Evolutionary conservation across 805 yeast species (phyloP).

Genomic region (Ogataea degrootiae): DNA sequence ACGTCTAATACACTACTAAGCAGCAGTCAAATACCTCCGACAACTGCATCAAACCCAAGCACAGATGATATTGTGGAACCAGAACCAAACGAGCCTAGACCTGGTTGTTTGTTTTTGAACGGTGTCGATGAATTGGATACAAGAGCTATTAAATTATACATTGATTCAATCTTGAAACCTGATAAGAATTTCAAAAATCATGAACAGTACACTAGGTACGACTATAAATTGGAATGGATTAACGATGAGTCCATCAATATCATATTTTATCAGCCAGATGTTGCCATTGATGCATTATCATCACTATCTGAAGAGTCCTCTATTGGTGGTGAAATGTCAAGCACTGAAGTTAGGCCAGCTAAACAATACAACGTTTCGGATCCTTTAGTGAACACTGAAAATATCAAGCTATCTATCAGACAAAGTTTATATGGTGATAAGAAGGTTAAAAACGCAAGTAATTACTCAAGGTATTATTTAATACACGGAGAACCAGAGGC

Average conservation of each 20-base stretch:
- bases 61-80: conserved; percentile 4
- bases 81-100: conserved; percentile 31
- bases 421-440: conserved; percentile 50
- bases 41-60: background rate
- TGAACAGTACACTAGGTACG: conserved; percentile 24
- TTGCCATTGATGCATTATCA: conserved; percentile 18
- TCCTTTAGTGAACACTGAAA: conserved; percentile 13
- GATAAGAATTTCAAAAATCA: conserved; percentile 24
- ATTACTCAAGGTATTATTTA: conserved; percentile 58
- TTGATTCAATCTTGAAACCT: conserved; percentile 42
- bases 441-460: conserved; percentile 53
- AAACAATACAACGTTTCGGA: conserved; percentile 32
- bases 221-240: conserved; percentile 57
- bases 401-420: conserved; percentile 38
- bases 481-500: conserved; percentile 66
- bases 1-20: background rate
- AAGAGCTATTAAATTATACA: conserved; percentile 50
- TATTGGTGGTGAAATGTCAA: conserved; percentile 8
- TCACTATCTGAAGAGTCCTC: conserved; percentile 9
- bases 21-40: too few relatives aligned
- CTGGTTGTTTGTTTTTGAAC: conserved; percentile 43
- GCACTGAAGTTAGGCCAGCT: conserved; percentile 36
- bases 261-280: conserved; percentile 39
- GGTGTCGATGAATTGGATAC: conserved; percentile 68
- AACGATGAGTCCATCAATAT: conserved; percentile 56